Base-by-base conservation (phyloP, 345 rosid species). In the Lumnitzera racemosa region DNA sequence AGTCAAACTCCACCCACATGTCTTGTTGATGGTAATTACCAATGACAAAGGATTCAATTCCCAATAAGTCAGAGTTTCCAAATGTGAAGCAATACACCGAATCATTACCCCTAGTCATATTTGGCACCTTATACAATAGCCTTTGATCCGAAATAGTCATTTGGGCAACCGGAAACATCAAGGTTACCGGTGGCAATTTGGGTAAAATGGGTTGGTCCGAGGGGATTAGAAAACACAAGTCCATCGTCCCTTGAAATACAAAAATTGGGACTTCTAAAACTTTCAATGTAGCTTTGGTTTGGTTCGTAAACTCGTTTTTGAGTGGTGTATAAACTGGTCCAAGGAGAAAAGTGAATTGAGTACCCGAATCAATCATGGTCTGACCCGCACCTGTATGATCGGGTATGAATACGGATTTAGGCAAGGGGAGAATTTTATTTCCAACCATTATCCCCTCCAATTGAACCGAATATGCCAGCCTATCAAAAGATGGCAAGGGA, bases 331-430 rank as follows among this genome's bases (percentile, higher is more conserved):
- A 91, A 64, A 83, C 95, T 51, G 89, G 86, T 11, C 96, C 96
- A 5, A 91, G 87, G 23, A 91, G 71, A 86, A 83, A 91, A 11
- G 86, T 83, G 72, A 91, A 91, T 63, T 91, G 98, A 13, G 98
- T 83, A 31, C 98, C 96, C 46, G 96, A 90, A 62, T 90, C 96
- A 11, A 91, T 86, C 96, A 91, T 91, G 15, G 98, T 91, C 58
- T 91, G 98, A 65, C 96, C 96, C 5, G 95, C 96, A 24, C 98
- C 96, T 41, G 98, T 87, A 50, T 91, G 96, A 43, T 91, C 98
- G 53, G 96, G 98, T 23, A 64, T 75, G 9, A 91, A 78, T 47
- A 77, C 75, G 12, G 85, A 81, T 74, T 80, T 72, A 15, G 92
- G 86, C 25, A 91, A 59, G 4, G 83, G 73, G 1, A 91, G 74